A percentile compares a stretch with the other conserved stretches of the same genome.
phyloP scores from a whole-genome alignment of 148 eudicot genomes.

The Talinum fruticosum region DNA sequence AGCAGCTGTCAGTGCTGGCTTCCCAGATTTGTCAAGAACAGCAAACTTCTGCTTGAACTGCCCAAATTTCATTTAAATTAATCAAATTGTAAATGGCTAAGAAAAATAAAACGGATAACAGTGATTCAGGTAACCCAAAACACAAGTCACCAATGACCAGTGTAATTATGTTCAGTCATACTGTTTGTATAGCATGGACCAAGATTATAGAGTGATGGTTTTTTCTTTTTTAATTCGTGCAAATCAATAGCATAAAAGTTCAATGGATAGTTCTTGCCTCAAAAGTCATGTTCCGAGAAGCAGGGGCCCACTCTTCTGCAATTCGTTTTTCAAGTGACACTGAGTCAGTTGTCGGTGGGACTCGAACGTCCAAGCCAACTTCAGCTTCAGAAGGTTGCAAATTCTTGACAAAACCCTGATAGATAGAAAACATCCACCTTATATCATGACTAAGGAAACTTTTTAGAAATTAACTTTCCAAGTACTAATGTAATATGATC shows the following conservation, averaged over 20 bases:
- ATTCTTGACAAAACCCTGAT: slow-evolving; percentile 94
- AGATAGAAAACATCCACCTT: slow-evolving; percentile 18
- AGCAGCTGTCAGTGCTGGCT: slow-evolving; percentile 53
- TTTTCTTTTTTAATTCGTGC: too few species aligned
- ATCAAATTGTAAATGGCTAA: background rate
- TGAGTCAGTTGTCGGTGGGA: slow-evolving; percentile 80
- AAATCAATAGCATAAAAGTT: background rate
- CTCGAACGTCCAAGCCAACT: slow-evolving; percentile 89
- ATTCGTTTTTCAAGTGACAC: slow-evolving; percentile 63
- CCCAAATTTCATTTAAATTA: slow-evolving; percentile 32
- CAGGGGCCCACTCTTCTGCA: slow-evolving; percentile 93
- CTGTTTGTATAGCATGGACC: too few species aligned
- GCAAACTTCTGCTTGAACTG: slow-evolving; percentile 80
- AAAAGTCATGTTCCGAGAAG: slow-evolving; percentile 85
- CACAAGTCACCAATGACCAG: too few species aligned
- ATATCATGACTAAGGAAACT: too few species aligned
- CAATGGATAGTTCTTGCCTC: slow-evolving; percentile 45
- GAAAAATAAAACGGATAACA: background rate
- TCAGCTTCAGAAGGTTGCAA: slow-evolving; percentile 97
- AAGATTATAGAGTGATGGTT: too few species aligned
- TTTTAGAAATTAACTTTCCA: too few species aligned
- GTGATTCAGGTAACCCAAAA: too few species aligned
- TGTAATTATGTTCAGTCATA: too few species aligned
- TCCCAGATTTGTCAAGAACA: slow-evolving; percentile 57
- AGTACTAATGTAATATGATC: too few species aligned